Evolutionary conservation across 768 basidiomycete species (phyloP).

Genomic region (Psilocybe cyanescens): DNA sequence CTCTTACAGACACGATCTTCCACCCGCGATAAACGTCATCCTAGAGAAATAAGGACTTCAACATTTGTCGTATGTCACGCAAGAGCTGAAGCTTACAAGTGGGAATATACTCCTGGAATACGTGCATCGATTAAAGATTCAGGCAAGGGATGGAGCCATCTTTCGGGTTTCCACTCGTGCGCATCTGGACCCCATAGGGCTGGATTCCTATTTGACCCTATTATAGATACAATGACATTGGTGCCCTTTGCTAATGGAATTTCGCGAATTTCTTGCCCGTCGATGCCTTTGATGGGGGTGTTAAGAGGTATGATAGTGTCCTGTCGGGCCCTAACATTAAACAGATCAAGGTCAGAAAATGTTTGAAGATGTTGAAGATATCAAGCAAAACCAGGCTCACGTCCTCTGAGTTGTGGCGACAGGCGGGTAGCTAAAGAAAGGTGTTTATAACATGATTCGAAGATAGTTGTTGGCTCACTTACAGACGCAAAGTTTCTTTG

Average conservation of each 20-base stretch:
- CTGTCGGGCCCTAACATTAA: too few species aligned
- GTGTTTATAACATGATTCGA: not conserved
- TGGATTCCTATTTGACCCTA: constrained; percentile 38
- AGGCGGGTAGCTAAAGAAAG: constrained; percentile 24
- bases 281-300: constrained; percentile 40
- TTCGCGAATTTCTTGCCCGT: constrained; percentile 38
- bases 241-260: constrained; percentile 45
- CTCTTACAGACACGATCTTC: constrained; percentile 26
- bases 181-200: constrained; percentile 38
- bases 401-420: constrained; percentile 7
- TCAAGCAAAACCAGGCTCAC: not conserved
- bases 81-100: constrained; percentile 12
- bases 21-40: constrained; percentile 29
- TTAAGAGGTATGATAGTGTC: constrained; percentile 5
- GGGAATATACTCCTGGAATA: constrained; percentile 22
- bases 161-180: constrained; percentile 28
- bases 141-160: constrained; percentile 25
- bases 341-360: not conserved
- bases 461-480: constrained; percentile 5
- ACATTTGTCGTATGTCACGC: too few species aligned
- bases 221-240: constrained; percentile 40
- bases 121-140: constrained; percentile 19
- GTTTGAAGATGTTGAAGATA: not conserved
- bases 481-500: constrained; percentile 45
- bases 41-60: too few species aligned